Percentiles rank a stretch among this genome's conserved stretches.
Evolutionary conservation across 108 stramenopile genomes (phyloP).

Genomic region (Cylindrotheca closterium): DNA sequence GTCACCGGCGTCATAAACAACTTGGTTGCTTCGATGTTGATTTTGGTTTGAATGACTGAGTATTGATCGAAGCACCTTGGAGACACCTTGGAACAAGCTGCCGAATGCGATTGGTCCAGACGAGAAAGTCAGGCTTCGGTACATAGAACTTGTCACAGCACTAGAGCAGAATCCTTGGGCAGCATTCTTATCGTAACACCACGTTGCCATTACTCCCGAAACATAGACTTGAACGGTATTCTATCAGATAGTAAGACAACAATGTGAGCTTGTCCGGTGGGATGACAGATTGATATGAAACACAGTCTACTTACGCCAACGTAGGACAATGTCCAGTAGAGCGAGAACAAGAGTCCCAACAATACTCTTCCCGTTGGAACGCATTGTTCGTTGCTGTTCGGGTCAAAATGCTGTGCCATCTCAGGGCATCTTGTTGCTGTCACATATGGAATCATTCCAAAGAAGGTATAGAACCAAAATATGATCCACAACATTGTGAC

Average conservation of each 20-base stretch:
- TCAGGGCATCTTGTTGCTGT: slow-evolving; percentile 22
- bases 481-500: slow-evolving; percentile 53
- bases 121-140: slow-evolving; percentile 43
- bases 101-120: slow-evolving; percentile 87
- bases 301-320: background rate
- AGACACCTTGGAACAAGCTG: slow-evolving; percentile 54
- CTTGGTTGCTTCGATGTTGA: background rate
- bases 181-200: slow-evolving; percentile 68
- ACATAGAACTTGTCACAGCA: slow-evolving; percentile 42
- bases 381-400: background rate
- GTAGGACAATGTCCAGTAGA: background rate
- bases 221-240: slow-evolving; percentile 66
- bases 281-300: background rate
- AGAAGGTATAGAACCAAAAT: slow-evolving; percentile 59
- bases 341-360: background rate
- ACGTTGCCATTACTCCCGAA: slow-evolving; percentile 79
- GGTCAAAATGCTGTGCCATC: background rate
- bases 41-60: slow-evolving; percentile 23
- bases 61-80: slow-evolving; percentile 40
- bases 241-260: slow-evolving; percentile 11
- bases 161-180: slow-evolving; percentile 46
- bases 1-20: slow-evolving; percentile 1
- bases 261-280: too few species aligned
- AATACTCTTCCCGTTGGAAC: background rate
- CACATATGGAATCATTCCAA: slow-evolving; percentile 22